These are phyloP conservation scores for Sporothrix pseudoabietina DNA, from an alignment of 2,329 filamentous ascomycete genomes.

Conservation along the genomic window DNA sequence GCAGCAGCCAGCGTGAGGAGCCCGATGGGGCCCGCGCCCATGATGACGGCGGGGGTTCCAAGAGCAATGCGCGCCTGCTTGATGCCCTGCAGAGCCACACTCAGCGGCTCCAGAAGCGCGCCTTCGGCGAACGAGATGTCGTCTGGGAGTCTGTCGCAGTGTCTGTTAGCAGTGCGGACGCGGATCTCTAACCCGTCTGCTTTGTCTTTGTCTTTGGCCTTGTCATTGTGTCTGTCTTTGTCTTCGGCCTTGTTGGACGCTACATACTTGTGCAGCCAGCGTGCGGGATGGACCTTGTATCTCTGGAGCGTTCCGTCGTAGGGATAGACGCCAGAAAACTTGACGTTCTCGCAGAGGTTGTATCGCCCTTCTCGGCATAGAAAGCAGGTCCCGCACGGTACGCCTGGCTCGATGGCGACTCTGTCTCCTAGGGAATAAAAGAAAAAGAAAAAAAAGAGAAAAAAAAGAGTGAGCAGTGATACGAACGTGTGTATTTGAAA, in stretches of 20 bases:
- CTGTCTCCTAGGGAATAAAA: conserved; percentile 57
- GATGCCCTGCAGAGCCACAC: conserved; percentile 65
- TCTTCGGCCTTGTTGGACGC: no score
- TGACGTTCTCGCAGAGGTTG: conserved; percentile 64
- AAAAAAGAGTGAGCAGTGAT: no score
- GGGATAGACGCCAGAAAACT: conserved; percentile 64
- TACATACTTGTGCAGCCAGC: conserved; percentile 52
- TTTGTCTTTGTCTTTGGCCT: no score
- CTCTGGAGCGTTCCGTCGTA: conserved; percentile 62
- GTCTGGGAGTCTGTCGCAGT: conserved; percentile 39
- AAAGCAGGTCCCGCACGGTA: conserved; percentile 63
- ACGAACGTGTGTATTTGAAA: no score
- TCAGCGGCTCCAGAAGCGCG: conserved; percentile 65
- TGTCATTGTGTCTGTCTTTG: no score
- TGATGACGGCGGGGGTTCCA: background rate
- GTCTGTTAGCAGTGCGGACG: no score
- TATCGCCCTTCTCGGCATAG: conserved; percentile 62
- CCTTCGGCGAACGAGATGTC: conserved; percentile 60
- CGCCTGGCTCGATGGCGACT: conserved; percentile 67
- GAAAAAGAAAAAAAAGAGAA: no score
- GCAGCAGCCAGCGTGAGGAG: background rate
- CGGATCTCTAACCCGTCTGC: no score
- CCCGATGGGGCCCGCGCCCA: background rate
- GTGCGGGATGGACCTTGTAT: conserved; percentile 63
- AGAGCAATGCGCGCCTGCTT: conserved; percentile 53